Evolutionary conservation across 805 yeast genomes (phyloP), one percentile per base, ranked within the genome.

Genomic region (Ogataea ganodermae): DNA sequence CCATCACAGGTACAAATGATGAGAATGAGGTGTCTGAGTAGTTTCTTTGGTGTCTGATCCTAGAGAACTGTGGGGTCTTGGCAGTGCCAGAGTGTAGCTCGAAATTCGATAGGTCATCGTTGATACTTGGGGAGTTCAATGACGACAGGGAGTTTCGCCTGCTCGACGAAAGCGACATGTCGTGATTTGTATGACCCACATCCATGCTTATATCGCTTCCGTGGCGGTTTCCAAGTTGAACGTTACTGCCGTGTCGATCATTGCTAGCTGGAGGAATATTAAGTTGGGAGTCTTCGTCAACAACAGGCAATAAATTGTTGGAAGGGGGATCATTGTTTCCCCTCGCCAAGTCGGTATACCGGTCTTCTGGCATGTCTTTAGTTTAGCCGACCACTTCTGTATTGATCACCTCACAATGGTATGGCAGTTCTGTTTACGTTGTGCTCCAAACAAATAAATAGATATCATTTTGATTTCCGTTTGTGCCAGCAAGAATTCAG

Each of bases 1-100:
- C 75, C 24, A 67, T 49, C 40, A 66, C 62, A 54, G 31, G 69
- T 57, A 17, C 12, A 46, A 60, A 45, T 9, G 63, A 55, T 8
- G 63, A 59, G 16, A 54, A 52, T 6, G 67, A 58, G 6, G 65
- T 51, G 10, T 54, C 59, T 12, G 67, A 63, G 31, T 42, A 42
- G 23, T 57, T 55, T 30, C 65, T 46, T 23, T 49, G 47, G 37
- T 60, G 64, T 30, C 33, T 47, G 23, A 41, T 45, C 21, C 50
- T 28, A 2, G 37, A 22, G 9, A 10, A 26, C 23, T 32, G 49
- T 18, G 32, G 49, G 6, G 49, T 35, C 28, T 43, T 43, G n/a
- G 50, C 30, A 8, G 35, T 35, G 21, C 24, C 35, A 3, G 42
- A 35, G n/a, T 39, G 48, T 6, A 43, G 9, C 21, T 45, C 43